Evolutionary conservation across 2,329 filamentous ascomycete genomes (phyloP), one percentile per base, ranked within the genome.

Genomic region (Arthrobotrys pseudoclavata): DNA sequence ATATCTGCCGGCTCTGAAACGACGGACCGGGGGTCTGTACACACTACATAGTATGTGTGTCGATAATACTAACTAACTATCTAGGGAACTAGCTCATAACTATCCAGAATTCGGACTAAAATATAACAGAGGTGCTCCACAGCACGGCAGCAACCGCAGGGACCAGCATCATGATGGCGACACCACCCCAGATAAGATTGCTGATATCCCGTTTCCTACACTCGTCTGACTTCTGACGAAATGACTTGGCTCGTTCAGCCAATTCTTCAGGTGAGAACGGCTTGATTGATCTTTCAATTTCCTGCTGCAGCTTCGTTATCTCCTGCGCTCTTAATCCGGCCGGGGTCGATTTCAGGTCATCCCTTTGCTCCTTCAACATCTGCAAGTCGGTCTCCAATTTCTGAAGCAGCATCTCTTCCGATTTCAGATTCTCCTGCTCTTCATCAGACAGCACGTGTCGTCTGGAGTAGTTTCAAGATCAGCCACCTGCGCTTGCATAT

Each of bases 401-500:
- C 40, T 55, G 47, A 18, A 76, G 71, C n/a, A 76, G 55, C 64
- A 26, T 34, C 31, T 60, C 26, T 66, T 76, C 71, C 53, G 71
- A 76, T 69, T 40, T 57, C 71, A 76, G 66, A 61, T 76, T 76
- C 66, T 37, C 40, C 24, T 55, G 52, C 48, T 77, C 67, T 50
- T 71, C 62, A 24, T 48, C 26, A 34, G 67, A 77, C 57, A 77
- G 74, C 52, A 67, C 67, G 68, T 77, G 74, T 45, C 67, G 67
- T 42, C 67, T 71, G 50, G 48, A 45, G 53, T 61, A 67, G 74
- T 70, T 77, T 77, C 67, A 70, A 37, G 29, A 57, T 77, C 74
- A 77, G 74, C 74, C 74, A 77, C 71, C 74, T 77, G 74, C 62
- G 72, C 72, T 76, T 76, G 72, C 67, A 69, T 64, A 31, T 57